Evolutionary conservation across 768 basidiomycete genomes (phyloP).

Genomic region (Pleurotus sapidus): DNA sequence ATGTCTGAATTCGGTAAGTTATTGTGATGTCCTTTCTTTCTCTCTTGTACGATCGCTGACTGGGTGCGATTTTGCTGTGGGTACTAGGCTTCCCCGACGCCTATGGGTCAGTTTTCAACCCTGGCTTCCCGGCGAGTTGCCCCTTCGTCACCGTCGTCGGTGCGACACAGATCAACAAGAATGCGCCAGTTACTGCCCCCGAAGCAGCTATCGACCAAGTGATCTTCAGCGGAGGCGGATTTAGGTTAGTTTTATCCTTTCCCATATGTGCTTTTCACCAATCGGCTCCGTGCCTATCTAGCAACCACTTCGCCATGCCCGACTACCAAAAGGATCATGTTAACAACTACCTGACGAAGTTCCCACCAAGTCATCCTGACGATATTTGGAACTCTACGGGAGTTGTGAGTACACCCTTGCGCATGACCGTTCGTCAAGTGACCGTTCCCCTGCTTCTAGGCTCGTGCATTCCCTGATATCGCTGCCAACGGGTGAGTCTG

Average conservation of each 20-base stretch:
- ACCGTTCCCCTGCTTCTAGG: conserved; percentile 19
- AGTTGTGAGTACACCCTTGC: conserved; percentile 17
- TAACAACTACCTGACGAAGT: conserved; percentile 26
- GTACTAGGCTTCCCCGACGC: conserved; percentile 2
- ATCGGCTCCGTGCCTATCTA: background rate
- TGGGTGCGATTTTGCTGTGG: background rate
- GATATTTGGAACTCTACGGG: conserved; percentile 30
- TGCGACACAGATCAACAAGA: conserved; percentile 39
- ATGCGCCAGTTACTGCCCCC: conserved; percentile 23
- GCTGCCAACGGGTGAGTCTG: conserved; percentile 36
- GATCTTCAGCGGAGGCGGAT: conserved; percentile 35
- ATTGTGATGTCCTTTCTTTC: background rate
- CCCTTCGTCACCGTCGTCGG: conserved; percentile 36
- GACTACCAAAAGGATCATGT: conserved; percentile 38
- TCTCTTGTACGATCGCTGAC: background rate
- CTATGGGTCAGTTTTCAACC: conserved; percentile 27
- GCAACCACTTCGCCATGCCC: conserved; percentile 38
- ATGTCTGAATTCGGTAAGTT: conserved; percentile 40
- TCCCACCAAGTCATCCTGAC: conserved; percentile 19
- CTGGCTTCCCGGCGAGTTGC: conserved; percentile 29
- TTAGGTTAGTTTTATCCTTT: conserved; percentile 9
- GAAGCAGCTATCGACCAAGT: conserved; percentile 35
- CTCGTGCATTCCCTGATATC: conserved; percentile 48
- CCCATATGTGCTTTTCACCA: background rate
- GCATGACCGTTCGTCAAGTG: conserved; percentile 9